Base-by-base conservation (phyloP, 495 filamentous ascomycete species). In the Terfezia claveryi region DNA sequence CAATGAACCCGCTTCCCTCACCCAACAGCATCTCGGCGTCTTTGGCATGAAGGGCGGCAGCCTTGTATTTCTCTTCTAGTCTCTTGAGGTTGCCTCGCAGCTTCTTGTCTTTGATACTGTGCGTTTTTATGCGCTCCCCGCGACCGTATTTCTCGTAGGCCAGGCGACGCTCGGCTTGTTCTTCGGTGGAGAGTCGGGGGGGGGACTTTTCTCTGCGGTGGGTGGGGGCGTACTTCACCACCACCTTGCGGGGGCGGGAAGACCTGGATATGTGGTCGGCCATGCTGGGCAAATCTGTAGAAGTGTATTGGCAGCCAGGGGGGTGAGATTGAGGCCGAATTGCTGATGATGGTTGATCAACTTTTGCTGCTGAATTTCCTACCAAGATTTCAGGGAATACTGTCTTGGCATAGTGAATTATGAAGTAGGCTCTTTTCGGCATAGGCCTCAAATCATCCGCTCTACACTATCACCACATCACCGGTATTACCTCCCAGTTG, bases 1-100 rank as follows among this genome's bases (percentile, higher is more conserved):
- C 84, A 38, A 98, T 68, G 60, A 91, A 91, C 8, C 91, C 91
- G 17, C 75, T 72, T n/a, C 80, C 73, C 62, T 93, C 84, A 66
- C 94, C 89, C 38, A 89, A 76, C 49, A 98, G 72, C 57, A 96
- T 93, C 71, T 96, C 92, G 7, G 87, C 86, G 78, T 96, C 87
- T 65, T 88, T 86, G 6, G 89, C 85, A 65, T 80, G 79, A 9
- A 91, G 67, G 0, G 81, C 69, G 2, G 88, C 88, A 62, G 80
- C 75, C 66, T 87, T 78, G 68, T 88, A 87, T 65, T 85, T 87
- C 51, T 69, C 70, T 63, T 98, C 91, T 51, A 94, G 73, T 12
- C 71, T 72, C 58, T 76, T 79, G 5, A 98, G 72, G 61, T 84
- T 94, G 4, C 78, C 76, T 37, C 86, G 80, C 37, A 95, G 72